Evolutionary conservation across 768 basidiomycete genomes (phyloP), one percentile per base, ranked within the genome.

Genomic region (Xerocomus brunneocitrinus): DNA sequence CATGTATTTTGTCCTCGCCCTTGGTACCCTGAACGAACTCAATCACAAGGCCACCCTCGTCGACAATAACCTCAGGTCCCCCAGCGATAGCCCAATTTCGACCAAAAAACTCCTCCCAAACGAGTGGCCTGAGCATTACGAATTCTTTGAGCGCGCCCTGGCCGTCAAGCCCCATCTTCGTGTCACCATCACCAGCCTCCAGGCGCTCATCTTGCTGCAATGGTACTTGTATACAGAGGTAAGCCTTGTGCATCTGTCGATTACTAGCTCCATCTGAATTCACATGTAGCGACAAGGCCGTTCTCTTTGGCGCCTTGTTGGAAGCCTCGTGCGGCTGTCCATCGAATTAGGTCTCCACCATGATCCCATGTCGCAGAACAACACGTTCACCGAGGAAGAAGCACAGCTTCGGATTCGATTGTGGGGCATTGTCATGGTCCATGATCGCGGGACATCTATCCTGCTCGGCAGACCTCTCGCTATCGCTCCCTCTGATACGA

Each of bases 181-280:
- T 9, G 89, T 91, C 63, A 90, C 89, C 5, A 80, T 91, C 40
- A 83, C 85, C 5, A 89, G 88, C 64, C 71, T 93, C 55, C 91
- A 93, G 67, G 87, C 91, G 0, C 77, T 93, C 49, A 90, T 91
- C 25, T 69, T 93, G 6, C 68, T 92, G 44, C 91, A 93, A 51
- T 92, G 89, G 91, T 91, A 92, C 69, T 77, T 93, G 22, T 93
- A 92, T 62, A 90, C 85, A 22, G 91, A 92, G 78, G 91, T 89
- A 58, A 50, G 79, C 63, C 19, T 4, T 41, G 3, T 24, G 2
- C 22, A 9, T 46, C 31, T 10, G 30, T 30, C 55, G 16, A 25
- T 16, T 32, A 32, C 24, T 12, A 8, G 39, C 34, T 30, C n/a
- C 46, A 19, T 56, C 60, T 62, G 49, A 53, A 40, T 42, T 40